Evolutionary conservation across 2,329 filamentous ascomycete genomes (phyloP).

Genomic region (Plenodomus lindquistii): DNA sequence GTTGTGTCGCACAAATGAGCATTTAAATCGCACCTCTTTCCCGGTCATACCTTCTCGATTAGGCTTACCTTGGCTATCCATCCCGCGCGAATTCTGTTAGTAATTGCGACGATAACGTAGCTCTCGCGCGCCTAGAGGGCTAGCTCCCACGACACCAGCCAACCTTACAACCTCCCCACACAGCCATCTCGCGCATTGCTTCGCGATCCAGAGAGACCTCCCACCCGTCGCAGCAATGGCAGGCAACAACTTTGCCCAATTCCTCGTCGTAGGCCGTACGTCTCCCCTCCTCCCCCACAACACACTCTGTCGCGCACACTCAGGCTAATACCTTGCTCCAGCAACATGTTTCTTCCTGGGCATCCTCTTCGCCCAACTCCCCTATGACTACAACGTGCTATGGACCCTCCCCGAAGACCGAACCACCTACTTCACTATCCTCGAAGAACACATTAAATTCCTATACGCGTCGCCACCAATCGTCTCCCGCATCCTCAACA

Average conservation of each 20-base stretch:
- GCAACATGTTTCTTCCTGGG: conserved; percentile 94
- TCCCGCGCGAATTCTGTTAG: conserved; percentile 13
- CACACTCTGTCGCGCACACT: not conserved
- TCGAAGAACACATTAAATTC: conserved; percentile 89
- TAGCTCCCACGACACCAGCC: conserved; percentile 17
- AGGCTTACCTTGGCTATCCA: conserved; percentile 27
- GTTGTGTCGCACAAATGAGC: not conserved
- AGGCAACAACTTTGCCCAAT: conserved; percentile 79
- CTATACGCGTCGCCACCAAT: conserved; percentile 89
- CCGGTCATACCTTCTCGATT: conserved; percentile 33
- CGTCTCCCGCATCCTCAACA: conserved; percentile 91
- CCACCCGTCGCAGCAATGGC: conserved; percentile 30
- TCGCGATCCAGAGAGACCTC: conserved; percentile 1
- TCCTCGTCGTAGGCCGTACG: conserved; percentile 94
- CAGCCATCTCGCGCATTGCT: conserved; percentile 9
- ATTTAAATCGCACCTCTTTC: conserved; percentile 8
- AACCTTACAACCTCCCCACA: conserved; percentile 6
- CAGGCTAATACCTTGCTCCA: conserved; percentile 18
- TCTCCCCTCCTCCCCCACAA: conserved; percentile 30
- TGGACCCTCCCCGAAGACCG: conserved; percentile 71
- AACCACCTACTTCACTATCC: conserved; percentile 74
- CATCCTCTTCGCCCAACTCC: conserved; percentile 93
- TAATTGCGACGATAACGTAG: conserved; percentile 28
- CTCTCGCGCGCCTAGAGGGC: conserved; percentile 10
- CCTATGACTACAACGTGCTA: conserved; percentile 91